phyloP scores from a whole-genome alignment of 2,329 filamentous ascomycete species.

The Paraconiothyrium sp. region DNA sequence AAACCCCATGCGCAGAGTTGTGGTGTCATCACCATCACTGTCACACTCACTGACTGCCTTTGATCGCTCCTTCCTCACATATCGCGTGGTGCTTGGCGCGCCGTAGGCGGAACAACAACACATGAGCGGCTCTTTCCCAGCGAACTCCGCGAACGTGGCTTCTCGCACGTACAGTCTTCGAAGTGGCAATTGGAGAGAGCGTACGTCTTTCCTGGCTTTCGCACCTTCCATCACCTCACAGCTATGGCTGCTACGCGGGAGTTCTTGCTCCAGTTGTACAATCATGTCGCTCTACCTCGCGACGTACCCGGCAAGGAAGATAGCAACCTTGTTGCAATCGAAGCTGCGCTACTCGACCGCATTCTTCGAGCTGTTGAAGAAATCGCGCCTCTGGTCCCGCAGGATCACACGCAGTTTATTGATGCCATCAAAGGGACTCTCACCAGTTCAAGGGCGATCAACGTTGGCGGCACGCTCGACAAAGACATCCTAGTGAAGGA shows the following conservation, averaged over 20 bases:
- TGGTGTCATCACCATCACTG: not conserved
- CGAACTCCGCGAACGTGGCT: no score
- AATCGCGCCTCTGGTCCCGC: constrained; percentile 24
- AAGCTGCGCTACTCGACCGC: constrained; percentile 41
- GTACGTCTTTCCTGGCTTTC: not conserved
- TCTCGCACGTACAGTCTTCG: not conserved
- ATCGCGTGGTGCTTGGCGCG: constrained; percentile 1
- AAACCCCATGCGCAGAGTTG: not conserved
- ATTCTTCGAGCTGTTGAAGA: constrained; percentile 35
- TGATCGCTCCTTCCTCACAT: constrained; percentile 2
- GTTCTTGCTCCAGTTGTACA: constrained; percentile 40
- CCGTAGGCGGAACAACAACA: not conserved
- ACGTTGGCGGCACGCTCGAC: constrained; percentile 35
- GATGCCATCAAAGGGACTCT: constrained; percentile 28
- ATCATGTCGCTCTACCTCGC: constrained; percentile 52
- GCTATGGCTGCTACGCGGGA: constrained; percentile 30
- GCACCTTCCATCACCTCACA: not conserved
- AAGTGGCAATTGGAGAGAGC: not conserved
- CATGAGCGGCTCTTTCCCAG: not conserved
- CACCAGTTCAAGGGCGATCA: constrained; percentile 28
- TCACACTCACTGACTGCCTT: not conserved
- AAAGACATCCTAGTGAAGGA: constrained; percentile 33
- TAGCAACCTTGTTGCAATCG: constrained; percentile 33
- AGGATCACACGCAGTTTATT: constrained; percentile 23
- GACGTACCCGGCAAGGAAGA: constrained; percentile 50